Percentiles rank a stretch among this genome's conserved stretches.
Evolutionary conservation across 2,329 filamentous ascomycete genomes (phyloP).

Genomic region (Aspergillus piperis): DNA sequence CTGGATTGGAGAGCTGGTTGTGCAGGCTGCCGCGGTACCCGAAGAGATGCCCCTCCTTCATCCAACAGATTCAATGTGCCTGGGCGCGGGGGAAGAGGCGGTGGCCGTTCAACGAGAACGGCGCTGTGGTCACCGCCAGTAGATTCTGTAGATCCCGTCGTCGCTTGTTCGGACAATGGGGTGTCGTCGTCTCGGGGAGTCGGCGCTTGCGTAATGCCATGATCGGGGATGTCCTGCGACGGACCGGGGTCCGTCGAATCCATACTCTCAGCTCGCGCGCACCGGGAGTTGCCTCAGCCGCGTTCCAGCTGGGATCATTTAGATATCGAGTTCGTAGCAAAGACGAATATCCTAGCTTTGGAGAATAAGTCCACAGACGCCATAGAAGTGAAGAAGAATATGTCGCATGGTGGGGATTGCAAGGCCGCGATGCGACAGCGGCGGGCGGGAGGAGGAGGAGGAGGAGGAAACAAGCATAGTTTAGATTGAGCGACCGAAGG

Average conservation of each 20-base stretch:
- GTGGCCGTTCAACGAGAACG: constrained; percentile 40
- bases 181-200: constrained; percentile 5
- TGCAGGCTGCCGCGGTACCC: constrained; percentile 35
- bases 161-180: constrained; percentile 12
- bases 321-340: background rate
- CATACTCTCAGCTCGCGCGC: constrained; percentile 16
- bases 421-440: background rate
- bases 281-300: constrained; percentile 12
- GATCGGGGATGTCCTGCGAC: constrained; percentile 6
- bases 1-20: constrained; percentile 55
- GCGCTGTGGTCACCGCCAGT: constrained; percentile 21
- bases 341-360: background rate
- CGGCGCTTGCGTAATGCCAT: background rate
- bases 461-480: constrained; percentile 1
- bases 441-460: background rate
- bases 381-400: background rate
- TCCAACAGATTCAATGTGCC: constrained; percentile 40
- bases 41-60: constrained; percentile 35
- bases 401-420: background rate
- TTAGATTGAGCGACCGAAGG: background rate
- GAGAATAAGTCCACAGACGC: background rate
- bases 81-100: constrained; percentile 51
- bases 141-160: constrained; percentile 16
- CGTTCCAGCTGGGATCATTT: background rate
- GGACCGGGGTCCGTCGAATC: constrained; percentile 10